Conservation (phyloP, 148 eudicot species). For the Vaccinium darrowii region DNA sequence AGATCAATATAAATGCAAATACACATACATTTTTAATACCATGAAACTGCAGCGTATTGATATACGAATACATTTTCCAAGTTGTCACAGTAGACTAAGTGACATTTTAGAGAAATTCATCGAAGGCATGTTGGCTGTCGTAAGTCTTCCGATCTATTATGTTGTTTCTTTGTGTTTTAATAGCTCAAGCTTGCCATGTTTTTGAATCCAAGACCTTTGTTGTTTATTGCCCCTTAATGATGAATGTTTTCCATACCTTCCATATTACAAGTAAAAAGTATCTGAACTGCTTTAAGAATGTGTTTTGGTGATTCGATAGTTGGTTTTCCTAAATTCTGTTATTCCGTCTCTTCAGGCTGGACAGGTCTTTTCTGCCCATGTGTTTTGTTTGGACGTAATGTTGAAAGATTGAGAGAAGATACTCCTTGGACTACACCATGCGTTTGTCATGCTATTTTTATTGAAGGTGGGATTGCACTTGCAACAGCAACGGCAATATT, state of each 20-base stretch:
- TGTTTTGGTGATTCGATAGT: not conserved
- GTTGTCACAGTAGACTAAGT: no score
- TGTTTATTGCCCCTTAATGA: not conserved
- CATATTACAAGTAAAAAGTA: not conserved
- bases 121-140: not conserved
- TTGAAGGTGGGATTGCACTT: slow-evolving; percentile 87
- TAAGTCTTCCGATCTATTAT: not conserved
- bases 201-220: not conserved
- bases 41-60: not conserved
- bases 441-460: slow-evolving; percentile 71
- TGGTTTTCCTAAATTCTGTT: not conserved
- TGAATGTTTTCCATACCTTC: not conserved
- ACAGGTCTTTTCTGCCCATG: slow-evolving; percentile 90
- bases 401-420: slow-evolving; percentile 77
- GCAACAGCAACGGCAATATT: slow-evolving; percentile 72
- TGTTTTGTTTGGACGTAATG: slow-evolving; percentile 84
- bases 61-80: not conserved
- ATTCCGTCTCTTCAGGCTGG: slow-evolving; percentile 50
- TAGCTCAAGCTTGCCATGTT: not conserved
- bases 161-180: not conserved
- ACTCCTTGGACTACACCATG: slow-evolving; percentile 77
- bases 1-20: not conserved
- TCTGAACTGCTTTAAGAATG: not conserved
- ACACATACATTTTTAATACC: not conserved
- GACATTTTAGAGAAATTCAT: not conserved